Percentiles rank a stretch among this genome's conserved stretches.
Conservation (phyloP, 129 eudicot species). For the carrot (Daucus carota) region DH1_v3.0 NC_030387.2:38875501-38876000, state of each 20-base stretch:
- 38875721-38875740: neutral
- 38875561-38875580: conserved; percentile 19
- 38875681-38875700: too few relatives aligned
- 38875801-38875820: neutral
- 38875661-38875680: neutral
- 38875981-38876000: too few relatives aligned
- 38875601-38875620: conserved; percentile 56
- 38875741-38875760: neutral
- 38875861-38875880: neutral
- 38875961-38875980: too few relatives aligned
- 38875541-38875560: conserved; percentile 34
- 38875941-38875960: too few relatives aligned
- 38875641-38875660: neutral
- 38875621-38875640: conserved; percentile 52
- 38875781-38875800: neutral
- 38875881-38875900: neutral
- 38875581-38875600: conserved; percentile 50
- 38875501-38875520: conserved; percentile 26
- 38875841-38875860: neutral
- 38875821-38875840: neutral
- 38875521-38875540: conserved; percentile 40
- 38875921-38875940: too few relatives aligned
- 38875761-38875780: neutral
- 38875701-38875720: neutral
- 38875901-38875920: neutral